Evolutionary conservation across 2,329 filamentous ascomycete species (phyloP).

Genomic region (Ophiostoma triangulosporum): DNA sequence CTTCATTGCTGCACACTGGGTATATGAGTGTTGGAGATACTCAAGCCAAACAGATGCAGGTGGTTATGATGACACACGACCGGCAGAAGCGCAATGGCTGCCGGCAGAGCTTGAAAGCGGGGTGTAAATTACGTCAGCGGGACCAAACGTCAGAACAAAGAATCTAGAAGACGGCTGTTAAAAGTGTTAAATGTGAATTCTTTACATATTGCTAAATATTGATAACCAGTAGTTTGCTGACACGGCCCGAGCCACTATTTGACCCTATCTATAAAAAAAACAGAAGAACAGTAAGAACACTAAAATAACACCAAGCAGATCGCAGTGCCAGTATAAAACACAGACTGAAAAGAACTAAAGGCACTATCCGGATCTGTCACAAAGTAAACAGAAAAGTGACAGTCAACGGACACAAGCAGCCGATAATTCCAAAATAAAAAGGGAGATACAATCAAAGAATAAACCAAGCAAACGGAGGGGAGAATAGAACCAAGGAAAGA

Average conservation of each 20-base stretch:
- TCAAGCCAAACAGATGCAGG: neutral
- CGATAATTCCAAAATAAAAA: neutral
- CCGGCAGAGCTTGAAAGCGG: conserved; percentile 2
- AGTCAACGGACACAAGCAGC: neutral
- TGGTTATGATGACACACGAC: neutral
- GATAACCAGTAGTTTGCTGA: neutral
- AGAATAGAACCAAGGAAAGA: neutral
- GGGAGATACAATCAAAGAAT: neutral
- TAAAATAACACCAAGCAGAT: neutral
- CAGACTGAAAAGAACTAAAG: neutral
- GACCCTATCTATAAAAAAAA: neutral
- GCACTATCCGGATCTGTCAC: neutral
- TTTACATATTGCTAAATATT: too few species aligned
- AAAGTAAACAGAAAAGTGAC: neutral
- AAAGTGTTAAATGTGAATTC: too few species aligned
- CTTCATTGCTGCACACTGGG: conserved; percentile 32
- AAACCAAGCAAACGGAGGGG: neutral
- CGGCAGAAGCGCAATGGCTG: neutral
- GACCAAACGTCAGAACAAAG: neutral
- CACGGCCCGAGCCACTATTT: neutral
- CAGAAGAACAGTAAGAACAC: neutral
- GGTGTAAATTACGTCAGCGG: conserved; percentile 9
- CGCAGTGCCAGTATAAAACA: neutral
- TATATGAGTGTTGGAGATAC: neutral
- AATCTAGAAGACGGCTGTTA: too few species aligned